A percentile compares a stretch with the other conserved stretches of the same genome.
Conservation (phyloP, 2,329 filamentous ascomycete genomes). For the Alternaria arborescens region DNA sequence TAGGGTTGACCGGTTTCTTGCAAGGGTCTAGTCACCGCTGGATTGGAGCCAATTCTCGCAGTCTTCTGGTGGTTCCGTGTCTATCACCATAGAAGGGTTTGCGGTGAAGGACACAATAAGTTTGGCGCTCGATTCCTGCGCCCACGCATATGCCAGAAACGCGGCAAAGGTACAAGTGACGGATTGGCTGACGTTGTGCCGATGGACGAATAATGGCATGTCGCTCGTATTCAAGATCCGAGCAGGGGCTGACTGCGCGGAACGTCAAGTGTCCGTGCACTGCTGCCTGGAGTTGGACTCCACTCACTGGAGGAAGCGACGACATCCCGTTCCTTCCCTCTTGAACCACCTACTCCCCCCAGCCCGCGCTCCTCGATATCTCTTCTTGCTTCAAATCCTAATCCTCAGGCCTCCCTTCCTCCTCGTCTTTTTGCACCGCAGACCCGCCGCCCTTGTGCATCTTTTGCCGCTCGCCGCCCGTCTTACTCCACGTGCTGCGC, state of each 20-base stretch:
- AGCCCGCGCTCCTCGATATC: constrained; percentile 26
- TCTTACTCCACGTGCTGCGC: constrained; percentile 44
- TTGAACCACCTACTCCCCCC: constrained; percentile 31
- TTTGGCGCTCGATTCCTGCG: neutral
- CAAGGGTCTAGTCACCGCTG: constrained; percentile 13
- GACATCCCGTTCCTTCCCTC: constrained; percentile 25
- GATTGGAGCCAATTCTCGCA: neutral
- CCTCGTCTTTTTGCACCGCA: constrained; percentile 27
- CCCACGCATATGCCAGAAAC: neutral
- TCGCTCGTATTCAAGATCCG: constrained; percentile 26
- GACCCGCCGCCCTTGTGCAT: constrained; percentile 36
- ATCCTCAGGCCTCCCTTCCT: constrained; percentile 42
- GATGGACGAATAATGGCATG: constrained; percentile 30
- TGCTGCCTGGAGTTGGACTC: constrained; percentile 6
- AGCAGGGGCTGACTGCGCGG: constrained; percentile 8
- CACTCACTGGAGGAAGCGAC: constrained; percentile 18
- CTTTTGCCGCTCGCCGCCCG: constrained; percentile 38
- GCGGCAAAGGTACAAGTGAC: neutral
- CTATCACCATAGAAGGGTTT: neutral
- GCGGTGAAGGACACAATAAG: constrained; percentile 5
- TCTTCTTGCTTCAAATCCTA: constrained; percentile 25
- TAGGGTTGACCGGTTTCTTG: constrained; percentile 30
- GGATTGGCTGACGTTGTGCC: neutral
- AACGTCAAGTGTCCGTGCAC: constrained; percentile 5
- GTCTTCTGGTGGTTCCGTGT: neutral